These are phyloP conservation scores for Lodderomyces beijingensis DNA, from an alignment of 1,139 yeast species.

Conservation along the genomic window DNA sequence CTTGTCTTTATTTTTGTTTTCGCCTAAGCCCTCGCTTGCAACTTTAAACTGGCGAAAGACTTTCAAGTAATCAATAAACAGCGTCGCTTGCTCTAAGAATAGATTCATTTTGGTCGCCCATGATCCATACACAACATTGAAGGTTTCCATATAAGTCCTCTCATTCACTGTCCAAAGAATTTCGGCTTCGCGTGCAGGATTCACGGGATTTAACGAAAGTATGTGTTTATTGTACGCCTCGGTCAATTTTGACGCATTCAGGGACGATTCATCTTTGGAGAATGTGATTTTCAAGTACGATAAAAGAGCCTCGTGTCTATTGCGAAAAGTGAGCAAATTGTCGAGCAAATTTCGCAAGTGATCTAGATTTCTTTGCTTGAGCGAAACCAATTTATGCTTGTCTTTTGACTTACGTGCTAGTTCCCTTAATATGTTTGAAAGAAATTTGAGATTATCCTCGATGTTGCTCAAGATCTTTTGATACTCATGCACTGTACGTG, in stretches of 20 bases:
- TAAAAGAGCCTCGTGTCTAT: slow-evolving; percentile 52
- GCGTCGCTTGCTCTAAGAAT: slow-evolving; percentile 23
- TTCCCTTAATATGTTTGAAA: slow-evolving; percentile 61
- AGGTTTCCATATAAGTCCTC: slow-evolving; percentile 22
- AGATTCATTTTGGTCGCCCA: slow-evolving; percentile 23
- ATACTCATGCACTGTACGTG: slow-evolving; percentile 14
- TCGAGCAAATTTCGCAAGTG: slow-evolving; percentile 45
- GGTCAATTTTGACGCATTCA: slow-evolving; percentile 18
- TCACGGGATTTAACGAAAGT: slow-evolving; percentile 27
- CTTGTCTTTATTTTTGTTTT: no score
- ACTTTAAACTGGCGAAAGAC: slow-evolving; percentile 24
- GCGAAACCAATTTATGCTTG: slow-evolving; percentile 61
- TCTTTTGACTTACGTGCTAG: slow-evolving; percentile 70
- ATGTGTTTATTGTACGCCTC: slow-evolving; percentile 31
- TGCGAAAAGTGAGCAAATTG: slow-evolving; percentile 44
- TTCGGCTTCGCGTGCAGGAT: slow-evolving; percentile 30
- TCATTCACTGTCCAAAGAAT: slow-evolving; percentile 32
- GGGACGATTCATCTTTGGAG: slow-evolving; percentile 14
- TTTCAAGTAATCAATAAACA: slow-evolving; percentile 27
- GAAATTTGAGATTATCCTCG: slow-evolving; percentile 33
- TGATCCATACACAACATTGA: slow-evolving; percentile 18
- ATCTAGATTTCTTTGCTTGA: slow-evolving; percentile 42
- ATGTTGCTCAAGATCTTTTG: slow-evolving; percentile 22
- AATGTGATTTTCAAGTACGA: slow-evolving; percentile 26
- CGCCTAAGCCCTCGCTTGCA: no score